Conservation (phyloP, 805 yeast genomes). For the Yarrowia keelungensis region DNA sequence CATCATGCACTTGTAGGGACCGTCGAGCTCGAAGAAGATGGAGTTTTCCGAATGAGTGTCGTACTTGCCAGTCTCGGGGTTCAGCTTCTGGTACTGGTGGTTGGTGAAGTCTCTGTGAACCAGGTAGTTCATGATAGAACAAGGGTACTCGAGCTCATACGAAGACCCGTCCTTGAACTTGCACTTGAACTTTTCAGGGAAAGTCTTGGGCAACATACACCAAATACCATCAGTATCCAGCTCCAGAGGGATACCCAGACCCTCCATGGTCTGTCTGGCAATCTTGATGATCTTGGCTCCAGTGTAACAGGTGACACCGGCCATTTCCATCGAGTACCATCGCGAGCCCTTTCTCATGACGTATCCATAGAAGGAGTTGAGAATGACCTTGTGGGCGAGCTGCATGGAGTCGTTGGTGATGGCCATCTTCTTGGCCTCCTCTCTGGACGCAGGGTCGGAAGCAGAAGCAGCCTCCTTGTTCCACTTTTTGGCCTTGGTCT, state of each 20-base stretch:
- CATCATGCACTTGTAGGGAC: conserved; percentile 97
- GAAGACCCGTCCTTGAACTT: conserved; percentile 78
- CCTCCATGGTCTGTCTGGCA: conserved; percentile 90
- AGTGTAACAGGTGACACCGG: conserved; percentile 97
- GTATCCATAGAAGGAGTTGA: conserved; percentile 96
- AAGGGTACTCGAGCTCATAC: conserved; percentile 83
- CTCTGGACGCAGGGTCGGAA: conserved; percentile 66
- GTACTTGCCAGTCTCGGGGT: conserved; percentile 71
- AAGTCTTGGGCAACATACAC: conserved; percentile 94
- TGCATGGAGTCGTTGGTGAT: conserved; percentile 94
- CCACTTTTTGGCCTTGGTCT: conserved; percentile 93
- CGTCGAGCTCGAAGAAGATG: conserved; percentile 97
- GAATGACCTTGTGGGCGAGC: conserved; percentile 94
- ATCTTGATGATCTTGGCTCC: conserved; percentile 98
- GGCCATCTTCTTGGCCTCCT: conserved; percentile 93
- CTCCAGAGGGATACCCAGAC: conserved; percentile 94
- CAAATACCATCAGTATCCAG: conserved; percentile 99
- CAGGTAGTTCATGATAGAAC: conserved; percentile 92
- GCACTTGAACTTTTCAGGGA: conserved; percentile 86
- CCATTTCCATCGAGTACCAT: conserved; percentile 99
- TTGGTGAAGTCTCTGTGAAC: conserved; percentile 93
- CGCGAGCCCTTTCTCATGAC: conserved; percentile 99
- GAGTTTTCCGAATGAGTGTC: conserved; percentile 86
- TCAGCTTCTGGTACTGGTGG: conserved; percentile 90
- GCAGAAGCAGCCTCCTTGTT: conserved; percentile 72